Conservation (phyloP, 2,329 filamentous ascomycete genomes). For the Fusarium secorum region DNA sequence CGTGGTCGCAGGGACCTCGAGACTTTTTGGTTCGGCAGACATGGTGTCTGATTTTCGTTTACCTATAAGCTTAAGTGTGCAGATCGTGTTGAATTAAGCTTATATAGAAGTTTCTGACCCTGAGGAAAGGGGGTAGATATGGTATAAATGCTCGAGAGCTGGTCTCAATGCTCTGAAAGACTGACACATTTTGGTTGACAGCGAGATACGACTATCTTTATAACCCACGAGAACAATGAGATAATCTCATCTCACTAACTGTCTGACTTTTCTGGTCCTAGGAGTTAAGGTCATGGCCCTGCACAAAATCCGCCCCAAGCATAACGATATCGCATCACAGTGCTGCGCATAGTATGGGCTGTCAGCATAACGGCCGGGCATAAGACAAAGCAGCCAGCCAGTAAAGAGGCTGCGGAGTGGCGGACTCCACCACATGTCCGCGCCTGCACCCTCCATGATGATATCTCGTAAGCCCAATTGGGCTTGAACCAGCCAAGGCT, state of each 20-base stretch:
- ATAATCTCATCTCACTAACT: slow-evolving; percentile 3
- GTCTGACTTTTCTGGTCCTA: slow-evolving; percentile 16
- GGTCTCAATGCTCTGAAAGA: slow-evolving; percentile 6
- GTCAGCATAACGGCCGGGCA: slow-evolving; percentile 36
- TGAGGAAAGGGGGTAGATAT: not conserved
- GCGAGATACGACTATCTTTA: slow-evolving; percentile 32
- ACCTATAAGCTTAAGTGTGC: not conserved
- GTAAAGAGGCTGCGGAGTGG: slow-evolving; percentile 28
- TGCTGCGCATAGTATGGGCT: not conserved
- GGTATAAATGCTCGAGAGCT: slow-evolving; percentile 13
- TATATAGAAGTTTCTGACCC: slow-evolving; percentile 3
- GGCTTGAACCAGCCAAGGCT: slow-evolving; percentile 32
- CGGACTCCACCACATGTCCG: slow-evolving; percentile 40
- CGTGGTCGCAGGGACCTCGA: slow-evolving; percentile 36
- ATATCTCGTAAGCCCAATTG: slow-evolving; percentile 38
- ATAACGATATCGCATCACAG: slow-evolving; percentile 9
- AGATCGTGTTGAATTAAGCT: slow-evolving; percentile 15
- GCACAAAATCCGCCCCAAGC: slow-evolving; percentile 34
- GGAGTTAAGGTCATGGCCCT: slow-evolving; percentile 30
- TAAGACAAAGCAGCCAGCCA: not conserved
- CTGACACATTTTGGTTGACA: slow-evolving; percentile 3
- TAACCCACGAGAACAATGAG: slow-evolving; percentile 12
- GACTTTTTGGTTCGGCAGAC: slow-evolving; percentile 20
- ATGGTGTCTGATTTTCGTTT: slow-evolving; percentile 9
- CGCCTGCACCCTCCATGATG: slow-evolving; percentile 14